A percentile compares a stretch with the other conserved stretches of the same genome.
Conservation (phyloP, 805 yeast species). For the Candida ponderosae region DNA sequence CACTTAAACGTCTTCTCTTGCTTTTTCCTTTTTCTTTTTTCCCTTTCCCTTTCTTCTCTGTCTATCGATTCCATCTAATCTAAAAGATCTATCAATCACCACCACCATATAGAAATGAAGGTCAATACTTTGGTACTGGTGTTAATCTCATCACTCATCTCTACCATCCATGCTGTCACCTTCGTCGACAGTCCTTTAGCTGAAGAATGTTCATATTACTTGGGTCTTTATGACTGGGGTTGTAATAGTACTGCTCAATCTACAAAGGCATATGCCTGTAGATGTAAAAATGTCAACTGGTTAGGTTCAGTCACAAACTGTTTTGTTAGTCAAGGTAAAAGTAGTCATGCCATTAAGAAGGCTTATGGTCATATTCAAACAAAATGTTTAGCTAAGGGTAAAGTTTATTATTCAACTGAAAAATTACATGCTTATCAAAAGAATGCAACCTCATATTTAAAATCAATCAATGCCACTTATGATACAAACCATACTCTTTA, state of each 20-base stretch:
- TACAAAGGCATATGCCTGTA: slow-evolving; percentile 28
- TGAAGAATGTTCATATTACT: slow-evolving; percentile 32
- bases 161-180: slow-evolving; percentile 7
- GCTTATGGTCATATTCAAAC: slow-evolving; percentile 30
- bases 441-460: slow-evolving; percentile 27
- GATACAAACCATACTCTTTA: slow-evolving; percentile 18
- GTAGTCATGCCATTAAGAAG: slow-evolving; percentile 23
- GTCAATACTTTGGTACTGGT: background rate
- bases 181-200: slow-evolving; percentile 31
- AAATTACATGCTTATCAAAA: slow-evolving; percentile 24
- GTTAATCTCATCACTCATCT: background rate
- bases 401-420: slow-evolving; percentile 24
- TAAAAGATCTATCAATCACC: no score
- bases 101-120: no score
- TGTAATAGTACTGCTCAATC: slow-evolving; percentile 28
- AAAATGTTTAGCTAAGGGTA: slow-evolving; percentile 28
- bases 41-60: no score
- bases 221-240: slow-evolving; percentile 34
- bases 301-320: slow-evolving; percentile 36
- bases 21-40: no score
- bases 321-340: slow-evolving; percentile 25
- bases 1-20: no score
- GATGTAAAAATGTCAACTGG: slow-evolving; percentile 36
- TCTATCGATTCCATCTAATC: no score
- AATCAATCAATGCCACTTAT: slow-evolving; percentile 19